Evolutionary conservation across 1,139 yeast genomes (phyloP).

Genomic region (Geotrichum siamense): DNA sequence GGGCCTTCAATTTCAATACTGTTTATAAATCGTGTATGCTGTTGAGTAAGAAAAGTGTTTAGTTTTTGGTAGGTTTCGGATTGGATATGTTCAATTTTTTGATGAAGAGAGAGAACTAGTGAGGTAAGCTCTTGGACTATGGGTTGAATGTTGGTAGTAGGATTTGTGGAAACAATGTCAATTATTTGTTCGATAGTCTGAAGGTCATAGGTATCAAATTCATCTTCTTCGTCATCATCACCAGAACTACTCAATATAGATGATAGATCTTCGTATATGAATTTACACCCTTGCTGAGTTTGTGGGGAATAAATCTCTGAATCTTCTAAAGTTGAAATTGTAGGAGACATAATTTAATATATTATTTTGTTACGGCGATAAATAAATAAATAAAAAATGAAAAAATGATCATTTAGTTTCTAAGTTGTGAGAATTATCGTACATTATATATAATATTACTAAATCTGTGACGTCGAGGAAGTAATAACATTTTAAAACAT

Average conservation of each 20-base stretch:
- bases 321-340: neutral
- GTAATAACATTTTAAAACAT: too few relatives aligned
- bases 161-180: neutral
- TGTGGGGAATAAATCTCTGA: neutral
- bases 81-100: neutral
- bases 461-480: too few relatives aligned
- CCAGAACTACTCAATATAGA: neutral
- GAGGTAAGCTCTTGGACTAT: neutral
- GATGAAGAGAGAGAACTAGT: neutral
- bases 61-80: neutral
- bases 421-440: too few relatives aligned
- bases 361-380: too few relatives aligned
- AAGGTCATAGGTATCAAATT: neutral
- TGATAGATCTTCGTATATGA: conserved; percentile 4
- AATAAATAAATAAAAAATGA: too few relatives aligned
- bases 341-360: neutral
- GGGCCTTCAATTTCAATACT: conserved; percentile 2
- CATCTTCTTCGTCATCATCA: conserved; percentile 7
- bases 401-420: too few relatives aligned
- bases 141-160: neutral
- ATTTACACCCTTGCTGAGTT: conserved; percentile 4
- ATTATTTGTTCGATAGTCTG: conserved; percentile 1
- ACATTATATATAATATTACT: too few relatives aligned
- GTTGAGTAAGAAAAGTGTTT: conserved; percentile 2
- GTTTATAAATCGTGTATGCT: conserved; percentile 1